Base-by-base conservation (phyloP, 2,329 filamentous ascomycete genomes). In the Macroventuria anomochaeta region DNA sequence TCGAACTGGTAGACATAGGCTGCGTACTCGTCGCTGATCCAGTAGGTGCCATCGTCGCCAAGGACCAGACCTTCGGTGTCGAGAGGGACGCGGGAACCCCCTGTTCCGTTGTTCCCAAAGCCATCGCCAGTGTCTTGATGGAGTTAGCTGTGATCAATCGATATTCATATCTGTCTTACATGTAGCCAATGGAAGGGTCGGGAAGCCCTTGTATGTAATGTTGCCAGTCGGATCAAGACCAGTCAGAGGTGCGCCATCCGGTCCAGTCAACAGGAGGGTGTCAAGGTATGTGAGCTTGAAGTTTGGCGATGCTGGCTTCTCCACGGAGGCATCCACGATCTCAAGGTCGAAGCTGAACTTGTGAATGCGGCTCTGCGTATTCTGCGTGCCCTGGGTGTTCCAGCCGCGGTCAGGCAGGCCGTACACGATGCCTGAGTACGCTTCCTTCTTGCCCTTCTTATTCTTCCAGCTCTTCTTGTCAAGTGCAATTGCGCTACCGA, bases 1-100 rank as follows among this genome's bases (percentile, higher is more conserved):
- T 80, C 75, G 72, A 91, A 90, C 37, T 85, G 81, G 77, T 89
- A 91, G 18, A 90, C 76, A 62, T 86, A 90, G 0, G 86, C 86
- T 88, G 73, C 90, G 41, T 73, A 73, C 43, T 72, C 88, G 65
- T 91, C 88, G 31, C 69, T 71, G 32, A 90, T 77, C 86, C 86
- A 91, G 74, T 89, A 90, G 0, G 79, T 78, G 11, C 83, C 85
- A 48, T 88, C 82, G 0, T 75, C 60, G 41, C 81, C 81, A 6
- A 91, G 77, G 1, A 85, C 83, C 0, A 91, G 75, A 1, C 88
- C 88, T 75, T 91, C 88, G 0, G 83, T 75, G 64, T 91, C 88
- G 2, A 91, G 66, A 0, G 83, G 71, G 28, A 90, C 80, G 11
- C 84, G 78, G 52, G 78, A 80, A 1, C 85, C 86, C 6, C 87